phyloP scores from a whole-genome alignment of 768 basidiomycete species.

The Scleroderma citrinum region DNA sequence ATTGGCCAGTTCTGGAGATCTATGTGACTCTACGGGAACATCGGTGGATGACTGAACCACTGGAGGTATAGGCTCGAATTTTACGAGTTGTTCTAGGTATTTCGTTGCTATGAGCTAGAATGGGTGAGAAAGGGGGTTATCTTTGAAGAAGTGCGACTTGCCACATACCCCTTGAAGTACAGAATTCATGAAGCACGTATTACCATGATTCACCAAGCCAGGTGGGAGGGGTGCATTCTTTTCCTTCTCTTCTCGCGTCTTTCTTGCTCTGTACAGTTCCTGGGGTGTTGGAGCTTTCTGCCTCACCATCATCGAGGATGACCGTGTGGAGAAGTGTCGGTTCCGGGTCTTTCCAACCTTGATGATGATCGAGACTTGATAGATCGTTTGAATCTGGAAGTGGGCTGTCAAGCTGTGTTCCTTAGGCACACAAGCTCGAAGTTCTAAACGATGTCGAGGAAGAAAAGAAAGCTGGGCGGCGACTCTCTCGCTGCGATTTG shows the following conservation, averaged over 20 bases:
- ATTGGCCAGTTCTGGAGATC: constrained; percentile 68
- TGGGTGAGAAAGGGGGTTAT: background rate
- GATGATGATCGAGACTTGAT: too few relatives aligned
- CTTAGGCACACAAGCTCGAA: too few relatives aligned
- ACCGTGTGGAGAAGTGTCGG: background rate
- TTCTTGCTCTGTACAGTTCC: constrained; percentile 55
- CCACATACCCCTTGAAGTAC: constrained; percentile 78
- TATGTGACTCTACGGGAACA: constrained; percentile 37
- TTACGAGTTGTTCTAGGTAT: constrained; percentile 50
- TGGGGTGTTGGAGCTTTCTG: constrained; percentile 54
- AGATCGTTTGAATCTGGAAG: too few relatives aligned
- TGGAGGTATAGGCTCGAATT: constrained; percentile 45
- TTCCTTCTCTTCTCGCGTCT: constrained; percentile 58
- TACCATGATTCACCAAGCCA: constrained; percentile 74
- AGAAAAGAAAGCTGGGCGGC: too few relatives aligned
- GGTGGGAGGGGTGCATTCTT: constrained; percentile 58
- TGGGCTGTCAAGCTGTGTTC: too few relatives aligned
- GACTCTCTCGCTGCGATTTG: too few relatives aligned
- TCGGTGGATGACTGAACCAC: constrained; percentile 35
- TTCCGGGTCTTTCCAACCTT: background rate
- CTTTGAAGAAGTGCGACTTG: constrained; percentile 4
- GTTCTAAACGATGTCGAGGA: too few relatives aligned
- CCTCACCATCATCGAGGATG: constrained; percentile 39
- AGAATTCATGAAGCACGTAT: constrained; percentile 96
- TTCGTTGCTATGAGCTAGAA: constrained; percentile 61